Base-by-base conservation (phyloP, 1,284 basidiomycete genomes). In the Dichomitus squalens region DNA sequence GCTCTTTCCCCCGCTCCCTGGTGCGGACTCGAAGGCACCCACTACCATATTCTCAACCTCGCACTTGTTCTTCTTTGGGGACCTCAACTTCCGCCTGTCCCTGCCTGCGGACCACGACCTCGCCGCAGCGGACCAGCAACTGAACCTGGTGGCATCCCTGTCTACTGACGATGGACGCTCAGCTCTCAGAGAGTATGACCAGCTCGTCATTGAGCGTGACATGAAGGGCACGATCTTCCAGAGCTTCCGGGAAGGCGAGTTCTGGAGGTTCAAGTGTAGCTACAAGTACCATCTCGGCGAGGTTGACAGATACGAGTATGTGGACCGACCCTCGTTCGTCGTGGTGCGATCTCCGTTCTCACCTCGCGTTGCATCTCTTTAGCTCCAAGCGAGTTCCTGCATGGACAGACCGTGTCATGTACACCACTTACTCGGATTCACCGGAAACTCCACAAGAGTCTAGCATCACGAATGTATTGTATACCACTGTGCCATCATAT, bases 341-440 rank as follows among this genome's bases (percentile, higher is more conserved):
- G 27, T 51, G 9, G 23, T 12, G 5, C n/a, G 9, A n/a, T 16
- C 18, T 33, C 6, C 7, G 18, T 49, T 47, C 53, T 12, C 49
- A 8, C 43, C 35, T 52, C 14, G 50, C 46, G n/a, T n/a, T 47
- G 55, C 11, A 12, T 20, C 20, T n/a, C 21, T 12, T 18, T 49
- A 93, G 86, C 70, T 73, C 76, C 25, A 92, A 88, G 68, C 86
- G 96, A 7, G 79, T 82, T 6, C 96, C 96, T 0, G 90, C 95
- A 20, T 99, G 95, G 93, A 98, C 96, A 21, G 96, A 99, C 73
- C 85, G 96, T 41, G 86, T 99, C 47, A 77, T 99, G 64, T 97
- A 95, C 71, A 82, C 90, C 2, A 93, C 93, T 6, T 79, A 90
- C 66, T 79, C 81, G n/a, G 92, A 93, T 69, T 78, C 80, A 0